These are phyloP conservation scores for Cutaneotrichosporon sp. DNA, from an alignment of 1,284 basidiomycete species.

Conservation along the genomic window DNA sequence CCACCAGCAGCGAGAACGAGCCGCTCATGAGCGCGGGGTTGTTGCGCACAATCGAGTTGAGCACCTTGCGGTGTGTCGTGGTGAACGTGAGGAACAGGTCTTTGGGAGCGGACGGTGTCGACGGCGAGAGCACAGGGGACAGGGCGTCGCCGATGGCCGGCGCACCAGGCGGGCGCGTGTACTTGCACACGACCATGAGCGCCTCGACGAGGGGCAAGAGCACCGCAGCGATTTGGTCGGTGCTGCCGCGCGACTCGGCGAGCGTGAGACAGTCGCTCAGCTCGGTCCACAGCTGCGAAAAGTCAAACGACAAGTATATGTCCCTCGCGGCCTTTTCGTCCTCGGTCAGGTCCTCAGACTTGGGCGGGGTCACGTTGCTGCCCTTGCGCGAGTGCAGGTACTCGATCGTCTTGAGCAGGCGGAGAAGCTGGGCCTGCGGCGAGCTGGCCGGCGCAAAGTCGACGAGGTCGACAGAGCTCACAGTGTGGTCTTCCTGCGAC, in stretches of 20 bases:
- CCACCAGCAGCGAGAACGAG: slow-evolving; percentile 91
- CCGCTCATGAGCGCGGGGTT: slow-evolving; percentile 97
- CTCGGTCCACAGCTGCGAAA: slow-evolving; percentile 75
- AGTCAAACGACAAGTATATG: slow-evolving; percentile 83
- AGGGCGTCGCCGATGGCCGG: slow-evolving; percentile 31
- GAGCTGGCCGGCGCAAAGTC: slow-evolving; percentile 90
- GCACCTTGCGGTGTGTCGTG: slow-evolving; percentile 85
- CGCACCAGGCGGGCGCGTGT: slow-evolving; percentile 42
- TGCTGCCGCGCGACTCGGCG: slow-evolving; percentile 71
- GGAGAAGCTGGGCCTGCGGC: slow-evolving; percentile 82
- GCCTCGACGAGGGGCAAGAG: slow-evolving; percentile 87
- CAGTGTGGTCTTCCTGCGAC: slow-evolving; percentile 55
- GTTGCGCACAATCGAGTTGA: slow-evolving; percentile 96
- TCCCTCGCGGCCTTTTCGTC: slow-evolving; percentile 66
- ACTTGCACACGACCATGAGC: slow-evolving; percentile 97
- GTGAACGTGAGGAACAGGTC: slow-evolving; percentile 92
- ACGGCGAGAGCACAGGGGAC: slow-evolving; percentile 53
- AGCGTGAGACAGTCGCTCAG: slow-evolving; percentile 77
- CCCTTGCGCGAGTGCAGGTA: slow-evolving; percentile 73
- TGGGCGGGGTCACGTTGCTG: slow-evolving; percentile 25
- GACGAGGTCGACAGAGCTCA: slow-evolving; percentile 57
- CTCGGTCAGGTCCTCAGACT: slow-evolving; percentile 41
- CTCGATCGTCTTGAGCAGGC: slow-evolving; percentile 91
- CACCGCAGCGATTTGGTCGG: slow-evolving; percentile 82
- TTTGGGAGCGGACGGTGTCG: slow-evolving; percentile 64